phyloP scores from a whole-genome alignment of 148 eudicot genomes.

The Vaccinium vitisidaea region DNA sequence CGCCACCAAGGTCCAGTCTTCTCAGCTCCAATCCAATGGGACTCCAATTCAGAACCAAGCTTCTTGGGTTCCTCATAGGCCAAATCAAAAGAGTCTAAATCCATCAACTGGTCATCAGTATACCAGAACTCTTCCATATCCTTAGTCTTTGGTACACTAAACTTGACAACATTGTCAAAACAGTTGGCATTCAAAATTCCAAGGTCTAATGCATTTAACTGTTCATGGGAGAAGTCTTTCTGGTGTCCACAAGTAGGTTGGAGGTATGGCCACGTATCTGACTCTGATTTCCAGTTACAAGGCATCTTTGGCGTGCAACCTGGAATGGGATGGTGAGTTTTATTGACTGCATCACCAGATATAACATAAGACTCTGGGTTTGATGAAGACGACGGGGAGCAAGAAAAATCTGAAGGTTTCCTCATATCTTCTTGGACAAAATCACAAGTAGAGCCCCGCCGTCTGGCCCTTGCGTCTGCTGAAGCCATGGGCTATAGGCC shows the following conservation, averaged over 20 bases:
- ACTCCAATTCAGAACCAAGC: constrained; percentile 31
- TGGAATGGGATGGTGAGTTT: constrained; percentile 13
- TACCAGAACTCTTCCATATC: constrained; percentile 10
- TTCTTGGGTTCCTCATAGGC: constrained; percentile 24
- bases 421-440: constrained; percentile 13
- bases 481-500: constrained; percentile 10
- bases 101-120: constrained; percentile 14
- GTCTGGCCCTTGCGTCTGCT: neutral
- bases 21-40: constrained; percentile 31
- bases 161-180: neutral
- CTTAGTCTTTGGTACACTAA: constrained; percentile 5
- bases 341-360: constrained; percentile 13
- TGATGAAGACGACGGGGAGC: constrained; percentile 10
- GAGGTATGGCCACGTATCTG: constrained; percentile 22
- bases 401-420: constrained; percentile 8
- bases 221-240: constrained; percentile 9
- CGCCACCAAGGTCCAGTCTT: constrained; percentile 41
- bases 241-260: constrained; percentile 13
- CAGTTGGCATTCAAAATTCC: neutral
- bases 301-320: constrained; percentile 15
- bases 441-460: neutral
- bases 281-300: constrained; percentile 6
- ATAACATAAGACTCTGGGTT: constrained; percentile 21
- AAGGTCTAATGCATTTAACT: constrained; percentile 7
- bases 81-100: constrained; percentile 11